phyloP scores from a whole-genome alignment of 2,329 filamentous ascomycete genomes.

The Cladosporium sp. region DNA sequence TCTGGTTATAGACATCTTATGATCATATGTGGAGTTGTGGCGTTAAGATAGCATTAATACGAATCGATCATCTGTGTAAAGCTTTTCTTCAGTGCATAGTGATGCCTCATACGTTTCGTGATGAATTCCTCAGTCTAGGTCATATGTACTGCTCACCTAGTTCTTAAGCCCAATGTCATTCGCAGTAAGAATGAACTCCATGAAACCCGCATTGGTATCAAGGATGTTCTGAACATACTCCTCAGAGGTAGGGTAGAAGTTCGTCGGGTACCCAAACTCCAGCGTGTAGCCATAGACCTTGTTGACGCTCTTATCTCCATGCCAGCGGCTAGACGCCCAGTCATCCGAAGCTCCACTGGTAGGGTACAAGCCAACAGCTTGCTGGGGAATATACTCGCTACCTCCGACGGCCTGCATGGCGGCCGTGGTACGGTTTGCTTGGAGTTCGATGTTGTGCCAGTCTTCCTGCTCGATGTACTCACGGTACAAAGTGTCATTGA shows the following conservation, averaged over 20 bases:
- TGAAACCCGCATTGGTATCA: conserved; percentile 40
- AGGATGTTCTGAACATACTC: conserved; percentile 40
- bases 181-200: conserved; percentile 38
- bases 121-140: too few relatives aligned
- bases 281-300: conserved; percentile 39
- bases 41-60: too few relatives aligned
- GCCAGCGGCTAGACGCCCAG: conserved; percentile 37
- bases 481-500: conserved; percentile 50
- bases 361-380: conserved; percentile 36
- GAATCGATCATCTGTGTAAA: too few relatives aligned
- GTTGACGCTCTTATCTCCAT: conserved; percentile 33
- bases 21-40: too few relatives aligned
- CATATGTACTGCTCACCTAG: not conserved
- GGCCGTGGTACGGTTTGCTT: conserved; percentile 31
- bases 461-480: conserved; percentile 39
- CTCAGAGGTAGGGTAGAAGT: conserved; percentile 38
- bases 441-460: conserved; percentile 31
- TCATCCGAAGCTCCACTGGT: conserved; percentile 37
- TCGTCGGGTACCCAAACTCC: conserved; percentile 37
- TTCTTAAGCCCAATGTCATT: conserved; percentile 29
- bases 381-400: conserved; percentile 30
- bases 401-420: conserved; percentile 37
- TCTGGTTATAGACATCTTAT: too few relatives aligned
- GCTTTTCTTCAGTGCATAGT: too few relatives aligned
- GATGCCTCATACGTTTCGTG: too few relatives aligned